Evolutionary conservation across 176 grass and related monocot species (phyloP).

Genomic region (Zizania latifolia): DNA sequence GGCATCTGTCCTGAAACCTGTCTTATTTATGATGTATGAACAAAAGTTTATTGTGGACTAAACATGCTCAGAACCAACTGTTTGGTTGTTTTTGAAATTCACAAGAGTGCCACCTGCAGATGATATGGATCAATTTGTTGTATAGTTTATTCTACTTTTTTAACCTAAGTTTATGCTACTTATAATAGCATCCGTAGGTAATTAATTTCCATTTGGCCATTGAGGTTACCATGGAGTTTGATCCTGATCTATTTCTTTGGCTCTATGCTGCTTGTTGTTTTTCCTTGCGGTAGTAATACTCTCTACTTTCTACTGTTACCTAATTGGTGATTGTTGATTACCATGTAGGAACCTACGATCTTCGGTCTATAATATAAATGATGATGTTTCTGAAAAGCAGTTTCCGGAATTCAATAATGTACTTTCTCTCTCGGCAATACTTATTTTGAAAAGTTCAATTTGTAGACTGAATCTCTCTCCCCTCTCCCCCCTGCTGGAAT

Average conservation of each 20-base stretch:
- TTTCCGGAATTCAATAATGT: conserved; percentile 83
- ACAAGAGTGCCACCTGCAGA: neutral
- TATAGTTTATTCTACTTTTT: neutral
- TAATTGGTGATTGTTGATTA: conserved; percentile 1
- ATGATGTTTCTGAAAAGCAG: conserved; percentile 57
- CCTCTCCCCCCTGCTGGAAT: neutral
- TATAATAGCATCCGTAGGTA: neutral
- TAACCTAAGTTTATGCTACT: neutral
- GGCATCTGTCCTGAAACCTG: neutral
- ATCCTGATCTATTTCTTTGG: neutral
- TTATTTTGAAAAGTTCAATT: neutral
- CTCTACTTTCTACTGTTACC: conserved; percentile 9
- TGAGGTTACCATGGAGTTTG: neutral
- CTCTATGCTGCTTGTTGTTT: neutral
- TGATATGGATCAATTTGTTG: neutral
- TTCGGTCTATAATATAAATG: conserved; percentile 69
- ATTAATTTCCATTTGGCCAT: neutral
- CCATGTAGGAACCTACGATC: conserved; percentile 56
- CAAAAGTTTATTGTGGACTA: neutral
- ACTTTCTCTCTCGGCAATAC: neutral
- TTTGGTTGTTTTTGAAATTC: neutral
- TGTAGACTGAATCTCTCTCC: conserved; percentile 49
- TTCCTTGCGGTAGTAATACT: too few species aligned
- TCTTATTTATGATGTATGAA: neutral
- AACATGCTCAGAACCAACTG: neutral